Evolutionary conservation across 306 rosid genomes (phyloP).

Genomic region (Malus asiatica): DNA sequence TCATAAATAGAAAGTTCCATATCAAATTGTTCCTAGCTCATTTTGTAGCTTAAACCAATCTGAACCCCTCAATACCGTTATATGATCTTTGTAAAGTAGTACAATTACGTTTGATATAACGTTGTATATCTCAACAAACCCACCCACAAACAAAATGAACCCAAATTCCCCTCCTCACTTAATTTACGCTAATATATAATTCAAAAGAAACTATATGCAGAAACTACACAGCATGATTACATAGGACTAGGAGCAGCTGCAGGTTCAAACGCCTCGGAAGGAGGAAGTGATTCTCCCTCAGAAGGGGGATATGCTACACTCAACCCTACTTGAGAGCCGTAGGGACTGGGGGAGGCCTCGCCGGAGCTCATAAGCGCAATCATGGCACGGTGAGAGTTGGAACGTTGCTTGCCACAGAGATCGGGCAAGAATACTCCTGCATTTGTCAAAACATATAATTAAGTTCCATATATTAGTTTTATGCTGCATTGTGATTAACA

Average conservation of each 20-base stretch:
- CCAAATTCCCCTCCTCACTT: not conserved
- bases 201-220: not conserved
- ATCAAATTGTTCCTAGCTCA: too few relatives aligned
- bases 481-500: not conserved
- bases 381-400: slow-evolving; percentile 65
- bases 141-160: not conserved
- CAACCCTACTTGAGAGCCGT: not conserved
- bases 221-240: not conserved
- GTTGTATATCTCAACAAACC: not conserved
- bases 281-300: not conserved
- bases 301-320: not conserved
- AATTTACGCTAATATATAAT: not conserved
- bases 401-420: slow-evolving; percentile 45
- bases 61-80: too few relatives aligned
- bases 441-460: not conserved
- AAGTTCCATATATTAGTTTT: not conserved
- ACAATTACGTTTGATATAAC: not conserved
- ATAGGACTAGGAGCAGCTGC: not conserved
- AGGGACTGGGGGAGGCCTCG: slow-evolving; percentile 46
- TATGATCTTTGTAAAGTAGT: too few relatives aligned
- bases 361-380: slow-evolving; percentile 57
- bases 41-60: too few relatives aligned
- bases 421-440: slow-evolving; percentile 70
- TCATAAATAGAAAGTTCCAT: too few relatives aligned
- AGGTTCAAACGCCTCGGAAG: not conserved